Evolutionary conservation across 179 eudicot genomes (phyloP), one percentile per base, ranked within the genome.

Genomic region (Silene vulgaris): DNA sequence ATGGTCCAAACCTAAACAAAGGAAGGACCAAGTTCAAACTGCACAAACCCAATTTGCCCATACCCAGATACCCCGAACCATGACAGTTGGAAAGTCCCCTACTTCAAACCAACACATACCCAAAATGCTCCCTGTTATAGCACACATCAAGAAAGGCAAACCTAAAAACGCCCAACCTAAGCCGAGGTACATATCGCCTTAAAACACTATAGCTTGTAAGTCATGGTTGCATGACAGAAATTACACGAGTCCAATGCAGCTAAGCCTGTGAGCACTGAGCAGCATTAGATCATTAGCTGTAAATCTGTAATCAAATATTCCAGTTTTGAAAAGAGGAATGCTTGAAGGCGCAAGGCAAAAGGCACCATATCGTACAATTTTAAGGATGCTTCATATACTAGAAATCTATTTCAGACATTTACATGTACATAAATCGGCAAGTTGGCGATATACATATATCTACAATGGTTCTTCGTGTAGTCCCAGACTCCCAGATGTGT

Each of bases 381-480:
- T 8, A 6, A 8, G 43, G 43, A 65, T 26, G 59, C 75, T 75
- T 57, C 23, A 69, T 19, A 54, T 57, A 65, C 43, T 50, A 56
- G 29, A 70, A 17, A 70, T 50, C n/a, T 20, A 75, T 5, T 43
- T 70, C 40, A 29, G 59, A 75, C 72, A 64, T 80, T 71, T 65
- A 80, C 75, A 80, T 69, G 74, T 77, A 80, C 72, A 77, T 72
- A 60, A 50, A 76, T 73, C 19, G 62, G 71, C 76, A 69, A 77
- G 77, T 73, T 77, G 65, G 72, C 69, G 45, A 80, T 80, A 14
- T 77, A 80, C 80, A 71, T 26, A 65, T 76, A 80, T 77, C 75
- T 80, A 80, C 83, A 77, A 14, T 23, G 74, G 61, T 37, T 20
- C 68, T 60, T 17, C 35, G 52, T 14, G 56, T 43, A 12, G 11